phyloP scores from a whole-genome alignment of 768 basidiomycete species.

The Pleurotus cornucopiae region DNA sequence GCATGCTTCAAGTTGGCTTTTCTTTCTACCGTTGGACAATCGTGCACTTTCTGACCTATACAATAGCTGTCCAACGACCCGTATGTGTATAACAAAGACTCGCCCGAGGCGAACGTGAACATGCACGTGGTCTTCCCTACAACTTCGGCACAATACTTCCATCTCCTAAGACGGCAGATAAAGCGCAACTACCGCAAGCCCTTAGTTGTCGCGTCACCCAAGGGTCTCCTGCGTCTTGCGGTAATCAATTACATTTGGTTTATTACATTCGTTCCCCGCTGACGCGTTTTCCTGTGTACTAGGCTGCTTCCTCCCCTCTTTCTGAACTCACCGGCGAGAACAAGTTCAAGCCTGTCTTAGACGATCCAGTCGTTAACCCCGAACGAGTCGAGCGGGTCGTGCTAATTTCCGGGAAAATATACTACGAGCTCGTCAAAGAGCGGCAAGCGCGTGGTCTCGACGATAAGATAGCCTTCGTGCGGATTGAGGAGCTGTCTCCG shows the following conservation, averaged over 20 bases:
- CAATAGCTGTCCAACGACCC: slow-evolving; percentile 74
- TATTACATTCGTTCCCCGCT: background rate
- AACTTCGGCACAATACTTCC: slow-evolving; percentile 91
- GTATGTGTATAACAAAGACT: slow-evolving; percentile 29
- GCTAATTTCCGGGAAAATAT: slow-evolving; percentile 78
- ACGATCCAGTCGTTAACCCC: slow-evolving; percentile 38
- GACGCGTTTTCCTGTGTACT: background rate
- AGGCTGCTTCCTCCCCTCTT: slow-evolving; percentile 75
- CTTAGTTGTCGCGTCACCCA: slow-evolving; percentile 79
- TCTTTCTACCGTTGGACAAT: background rate
- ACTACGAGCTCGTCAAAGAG: slow-evolving; percentile 80
- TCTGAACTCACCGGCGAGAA: slow-evolving; percentile 56
- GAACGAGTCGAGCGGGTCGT: slow-evolving; percentile 58
- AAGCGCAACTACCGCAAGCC: slow-evolving; percentile 85
- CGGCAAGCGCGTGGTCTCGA: slow-evolving; percentile 47
- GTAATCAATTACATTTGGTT: slow-evolving; percentile 36
- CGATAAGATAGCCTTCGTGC: slow-evolving; percentile 59
- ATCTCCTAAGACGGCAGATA: slow-evolving; percentile 84
- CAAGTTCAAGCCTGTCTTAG: slow-evolving; percentile 64
- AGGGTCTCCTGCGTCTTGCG: slow-evolving; percentile 73
- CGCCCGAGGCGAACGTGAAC: slow-evolving; percentile 55
- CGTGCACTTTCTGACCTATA: slow-evolving; percentile 1
- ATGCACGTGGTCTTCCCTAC: slow-evolving; percentile 85
- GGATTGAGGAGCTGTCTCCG: slow-evolving; percentile 84
- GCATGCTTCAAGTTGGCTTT: slow-evolving; percentile 80